Percentiles rank a stretch among this genome's conserved stretches.
phyloP scores from a whole-genome alignment of 495 filamentous ascomycete species.

The Penicillium lagena region DNA sequence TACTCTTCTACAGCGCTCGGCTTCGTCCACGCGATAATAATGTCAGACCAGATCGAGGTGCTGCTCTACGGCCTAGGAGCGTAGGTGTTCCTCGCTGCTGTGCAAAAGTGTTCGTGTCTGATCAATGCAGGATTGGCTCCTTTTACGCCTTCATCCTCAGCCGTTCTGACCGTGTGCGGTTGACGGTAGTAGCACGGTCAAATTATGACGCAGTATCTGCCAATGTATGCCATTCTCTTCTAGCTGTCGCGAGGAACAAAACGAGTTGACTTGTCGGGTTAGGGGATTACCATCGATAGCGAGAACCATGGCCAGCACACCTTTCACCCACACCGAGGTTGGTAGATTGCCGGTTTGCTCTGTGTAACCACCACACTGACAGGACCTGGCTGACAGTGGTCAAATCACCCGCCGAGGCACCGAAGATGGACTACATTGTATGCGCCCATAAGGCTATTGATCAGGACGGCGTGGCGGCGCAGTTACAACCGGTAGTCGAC shows the following conservation, averaged over 20 bases:
- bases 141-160: constrained; percentile 43
- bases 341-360: background rate
- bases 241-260: too few relatives aligned
- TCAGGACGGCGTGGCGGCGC: constrained; percentile 22
- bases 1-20: background rate
- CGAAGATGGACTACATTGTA: constrained; percentile 34
- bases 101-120: constrained; percentile 4
- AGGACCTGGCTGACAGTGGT: constrained; percentile 22
- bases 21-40: constrained; percentile 1
- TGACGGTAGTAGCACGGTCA: constrained; percentile 48
- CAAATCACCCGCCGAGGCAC: constrained; percentile 31
- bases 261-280: too few relatives aligned
- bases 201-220: constrained; percentile 42
- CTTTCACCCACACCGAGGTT: constrained; percentile 34
- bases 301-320: constrained; percentile 40
- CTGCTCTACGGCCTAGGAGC: constrained; percentile 33
- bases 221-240: constrained; percentile 19
- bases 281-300: constrained; percentile 42
- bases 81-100: constrained; percentile 13
- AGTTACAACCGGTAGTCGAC: constrained; percentile 33
- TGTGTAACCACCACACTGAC: background rate
- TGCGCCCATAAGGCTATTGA: constrained; percentile 48
- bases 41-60: constrained; percentile 27
- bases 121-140: constrained; percentile 24
- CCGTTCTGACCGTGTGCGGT: constrained; percentile 29